Percentiles rank a stretch among this genome's conserved stretches.
phyloP scores from a whole-genome alignment of 192 early-diverging fungal species.

The Mortierella alpina region DNA sequence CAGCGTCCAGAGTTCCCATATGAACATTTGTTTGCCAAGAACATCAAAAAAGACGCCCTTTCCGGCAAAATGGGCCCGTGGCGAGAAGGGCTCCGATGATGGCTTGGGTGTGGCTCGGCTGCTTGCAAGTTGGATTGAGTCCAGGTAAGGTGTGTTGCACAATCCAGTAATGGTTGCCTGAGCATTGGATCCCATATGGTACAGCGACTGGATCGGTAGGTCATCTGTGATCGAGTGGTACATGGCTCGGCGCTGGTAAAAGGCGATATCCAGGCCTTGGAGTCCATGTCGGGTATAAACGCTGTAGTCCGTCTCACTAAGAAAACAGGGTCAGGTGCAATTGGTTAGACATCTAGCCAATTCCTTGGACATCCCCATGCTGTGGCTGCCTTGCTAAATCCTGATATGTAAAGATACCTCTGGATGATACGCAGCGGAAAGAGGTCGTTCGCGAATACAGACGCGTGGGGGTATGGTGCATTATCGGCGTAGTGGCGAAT shows the following conservation, averaged over 20 bases:
- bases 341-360: neutral
- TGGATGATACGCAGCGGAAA: conserved; percentile 64
- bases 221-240: conserved; percentile 69
- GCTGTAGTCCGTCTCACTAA: conserved; percentile 73
- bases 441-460: conserved; percentile 68
- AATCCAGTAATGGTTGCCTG: conserved; percentile 45
- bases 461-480: conserved; percentile 64
- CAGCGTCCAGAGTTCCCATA: conserved; percentile 20
- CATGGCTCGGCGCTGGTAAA: conserved; percentile 67
- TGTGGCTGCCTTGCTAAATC: neutral
- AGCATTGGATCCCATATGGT: conserved; percentile 72
- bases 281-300: conserved; percentile 63
- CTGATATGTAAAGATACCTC: conserved; percentile 33
- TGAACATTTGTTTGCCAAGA: conserved; percentile 30
- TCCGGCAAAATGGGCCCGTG: conserved; percentile 25
- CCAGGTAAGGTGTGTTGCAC: conserved; percentile 46
- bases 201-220: conserved; percentile 61
- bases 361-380: too few species aligned
- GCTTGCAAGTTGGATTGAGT: neutral
- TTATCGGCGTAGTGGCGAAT: conserved; percentile 60
- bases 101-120: neutral
- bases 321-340: neutral
- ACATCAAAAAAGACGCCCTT: conserved; percentile 43
- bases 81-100: neutral
- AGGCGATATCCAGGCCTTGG: conserved; percentile 76